phyloP scores from a whole-genome alignment of 2,329 filamentous ascomycete species.

The Mollisiaceae sp. region DNA sequence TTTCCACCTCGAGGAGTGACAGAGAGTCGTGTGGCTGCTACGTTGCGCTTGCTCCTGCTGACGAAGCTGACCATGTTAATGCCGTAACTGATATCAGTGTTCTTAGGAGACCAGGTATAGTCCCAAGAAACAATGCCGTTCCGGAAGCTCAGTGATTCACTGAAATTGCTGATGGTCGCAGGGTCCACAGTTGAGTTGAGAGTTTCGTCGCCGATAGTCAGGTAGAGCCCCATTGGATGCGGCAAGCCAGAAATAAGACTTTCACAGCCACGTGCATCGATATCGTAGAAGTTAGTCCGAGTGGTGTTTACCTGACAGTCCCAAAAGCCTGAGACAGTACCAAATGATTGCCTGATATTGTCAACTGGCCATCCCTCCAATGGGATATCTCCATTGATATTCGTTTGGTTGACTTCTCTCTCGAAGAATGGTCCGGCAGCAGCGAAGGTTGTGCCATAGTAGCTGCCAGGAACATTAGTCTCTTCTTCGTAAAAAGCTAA shows the following conservation, averaged over 20 bases:
- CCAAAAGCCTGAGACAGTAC: constrained; percentile 71
- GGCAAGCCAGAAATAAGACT: constrained; percentile 70
- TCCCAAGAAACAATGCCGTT: constrained; percentile 19
- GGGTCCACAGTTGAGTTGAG: constrained; percentile 64
- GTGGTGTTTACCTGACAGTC: constrained; percentile 62
- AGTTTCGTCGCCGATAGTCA: constrained; percentile 58
- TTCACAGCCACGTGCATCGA: constrained; percentile 67
- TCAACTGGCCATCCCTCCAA: constrained; percentile 70
- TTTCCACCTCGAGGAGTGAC: constrained; percentile 19
- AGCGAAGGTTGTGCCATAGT: constrained; percentile 1
- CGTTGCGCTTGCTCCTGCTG: constrained; percentile 21
- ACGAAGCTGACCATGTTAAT: constrained; percentile 56
- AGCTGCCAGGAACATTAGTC: neutral
- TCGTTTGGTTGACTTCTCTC: constrained; percentile 29
- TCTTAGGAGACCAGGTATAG: constrained; percentile 23
- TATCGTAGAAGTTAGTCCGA: constrained; percentile 59
- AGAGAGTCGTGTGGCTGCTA: constrained; percentile 22
- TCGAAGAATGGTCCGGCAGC: constrained; percentile 30
- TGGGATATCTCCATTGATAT: constrained; percentile 21
- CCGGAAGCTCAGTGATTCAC: constrained; percentile 51
- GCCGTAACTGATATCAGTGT: constrained; percentile 61
- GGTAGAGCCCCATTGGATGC: constrained; percentile 64
- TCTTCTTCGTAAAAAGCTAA: neutral
- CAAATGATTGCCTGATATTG: constrained; percentile 66
- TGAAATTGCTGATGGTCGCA: constrained; percentile 64